These are phyloP conservation scores for Russula earlei DNA, from an alignment of 768 basidiomycete genomes.

Conservation along the genomic window DNA sequence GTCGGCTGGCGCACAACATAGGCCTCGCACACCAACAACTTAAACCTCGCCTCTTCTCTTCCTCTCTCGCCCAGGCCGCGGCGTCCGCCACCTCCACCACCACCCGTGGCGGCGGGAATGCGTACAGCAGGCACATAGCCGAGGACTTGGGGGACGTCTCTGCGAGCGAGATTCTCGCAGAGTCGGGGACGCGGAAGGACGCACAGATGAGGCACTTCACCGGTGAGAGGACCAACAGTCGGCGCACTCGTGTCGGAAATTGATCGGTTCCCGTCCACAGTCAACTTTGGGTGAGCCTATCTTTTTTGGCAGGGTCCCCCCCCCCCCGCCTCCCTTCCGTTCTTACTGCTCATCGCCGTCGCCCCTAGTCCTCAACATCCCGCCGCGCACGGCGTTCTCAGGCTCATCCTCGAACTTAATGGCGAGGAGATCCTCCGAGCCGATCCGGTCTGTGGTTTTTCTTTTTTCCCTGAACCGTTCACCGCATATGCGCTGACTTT, in stretches of 20 bases:
- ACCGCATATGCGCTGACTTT: slow-evolving; percentile 3
- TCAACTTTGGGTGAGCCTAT: slow-evolving; percentile 76
- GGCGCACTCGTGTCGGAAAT: background rate
- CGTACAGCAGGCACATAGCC: slow-evolving; percentile 61
- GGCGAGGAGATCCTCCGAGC: slow-evolving; percentile 90
- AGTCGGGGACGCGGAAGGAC: slow-evolving; percentile 61
- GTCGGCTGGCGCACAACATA: slow-evolving; percentile 39
- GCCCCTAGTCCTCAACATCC: slow-evolving; percentile 85
- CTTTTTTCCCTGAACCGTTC: background rate
- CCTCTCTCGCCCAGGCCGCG: slow-evolving; percentile 27
- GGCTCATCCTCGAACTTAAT: slow-evolving; percentile 94
- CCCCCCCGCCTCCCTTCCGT: background rate
- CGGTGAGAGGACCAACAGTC: slow-evolving; percentile 48
- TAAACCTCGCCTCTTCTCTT: slow-evolving; percentile 23
- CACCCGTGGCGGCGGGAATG: slow-evolving; percentile 34
- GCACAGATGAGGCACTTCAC: slow-evolving; percentile 89
- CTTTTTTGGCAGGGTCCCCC: background rate
- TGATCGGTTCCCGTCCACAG: slow-evolving; percentile 31
- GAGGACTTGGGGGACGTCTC: slow-evolving; percentile 79
- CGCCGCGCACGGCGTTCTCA: slow-evolving; percentile 95
- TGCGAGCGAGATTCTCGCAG: slow-evolving; percentile 71
- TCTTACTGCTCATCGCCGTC: background rate
- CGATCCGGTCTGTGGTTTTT: slow-evolving; percentile 51
- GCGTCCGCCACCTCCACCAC: slow-evolving; percentile 20
- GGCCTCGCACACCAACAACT: slow-evolving; percentile 27